Evolutionary conservation across 148 eudicot species (phyloP).

Genomic region (Chenopodium formosanum): DNA sequence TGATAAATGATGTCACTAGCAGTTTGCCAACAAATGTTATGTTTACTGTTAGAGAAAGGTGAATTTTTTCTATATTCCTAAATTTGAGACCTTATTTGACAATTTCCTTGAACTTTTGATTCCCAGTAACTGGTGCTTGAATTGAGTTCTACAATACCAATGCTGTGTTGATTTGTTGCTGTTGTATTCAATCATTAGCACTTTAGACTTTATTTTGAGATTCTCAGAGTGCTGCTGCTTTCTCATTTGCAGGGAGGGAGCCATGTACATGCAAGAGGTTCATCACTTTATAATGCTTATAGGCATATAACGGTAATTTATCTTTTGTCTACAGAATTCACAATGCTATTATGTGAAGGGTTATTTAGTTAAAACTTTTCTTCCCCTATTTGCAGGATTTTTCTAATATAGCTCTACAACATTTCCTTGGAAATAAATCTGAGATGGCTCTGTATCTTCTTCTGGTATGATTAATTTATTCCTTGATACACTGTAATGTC

Average conservation of each 20-base stretch:
- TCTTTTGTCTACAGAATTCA: neutral
- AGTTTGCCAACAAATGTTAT: neutral
- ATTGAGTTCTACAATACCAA: neutral
- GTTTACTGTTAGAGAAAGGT: neutral
- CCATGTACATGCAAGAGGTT: constrained; percentile 83
- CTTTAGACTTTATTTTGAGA: neutral
- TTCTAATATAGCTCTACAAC: constrained; percentile 77
- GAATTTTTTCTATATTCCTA: neutral
- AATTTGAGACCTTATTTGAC: neutral
- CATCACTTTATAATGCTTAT: constrained; percentile 65
- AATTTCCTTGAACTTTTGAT: neutral
- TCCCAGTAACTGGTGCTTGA: neutral
- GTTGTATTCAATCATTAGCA: no score
- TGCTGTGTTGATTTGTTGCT: neutral
- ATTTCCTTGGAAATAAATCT: constrained; percentile 55
- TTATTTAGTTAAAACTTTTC: neutral
- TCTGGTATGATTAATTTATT: constrained; percentile 45
- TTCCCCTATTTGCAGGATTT: constrained; percentile 53
- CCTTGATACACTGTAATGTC: neutral
- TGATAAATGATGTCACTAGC: neutral
- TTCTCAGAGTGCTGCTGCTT: neutral
- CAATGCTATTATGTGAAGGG: neutral
- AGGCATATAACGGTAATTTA: constrained; percentile 67
- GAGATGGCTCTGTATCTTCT: constrained; percentile 58
- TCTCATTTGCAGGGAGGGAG: constrained; percentile 68